These are phyloP conservation scores for Pulveroboletus sp. DNA, from an alignment of 768 basidiomycete species.

Conservation along the genomic window DNA sequence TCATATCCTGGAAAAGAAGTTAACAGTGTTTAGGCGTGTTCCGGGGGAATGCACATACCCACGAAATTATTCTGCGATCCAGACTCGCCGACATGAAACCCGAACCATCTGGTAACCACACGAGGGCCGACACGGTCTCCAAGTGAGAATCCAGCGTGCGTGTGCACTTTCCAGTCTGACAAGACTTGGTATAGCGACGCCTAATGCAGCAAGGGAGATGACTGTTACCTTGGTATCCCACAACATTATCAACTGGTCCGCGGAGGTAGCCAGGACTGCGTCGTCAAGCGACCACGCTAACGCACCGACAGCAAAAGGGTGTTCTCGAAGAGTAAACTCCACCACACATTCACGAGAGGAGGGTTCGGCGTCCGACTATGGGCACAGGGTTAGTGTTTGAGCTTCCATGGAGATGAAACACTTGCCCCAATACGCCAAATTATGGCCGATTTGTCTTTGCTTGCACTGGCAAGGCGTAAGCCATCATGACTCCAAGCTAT, in stretches of 20 bases:
- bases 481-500: conserved; percentile 95
- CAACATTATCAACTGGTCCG: conserved; percentile 78
- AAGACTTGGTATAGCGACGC: conserved; percentile 10
- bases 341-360: conserved; percentile 56
- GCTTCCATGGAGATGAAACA: conserved; percentile 12
- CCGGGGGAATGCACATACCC: conserved; percentile 50
- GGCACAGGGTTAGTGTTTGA: conserved; percentile 4
- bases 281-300: conserved; percentile 95
- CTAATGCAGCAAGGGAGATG: background rate
- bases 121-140: conserved; percentile 81
- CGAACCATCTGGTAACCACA: conserved; percentile 84
- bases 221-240: conserved; percentile 83
- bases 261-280: conserved; percentile 72
- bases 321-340: conserved; percentile 65
- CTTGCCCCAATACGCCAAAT: conserved; percentile 86
- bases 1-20: conserved; percentile 51
- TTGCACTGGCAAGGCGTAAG: conserved; percentile 75
- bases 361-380: conserved; percentile 44
- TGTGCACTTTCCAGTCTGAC: conserved; percentile 70
- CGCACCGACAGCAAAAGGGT: conserved; percentile 72
- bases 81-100: conserved; percentile 89
- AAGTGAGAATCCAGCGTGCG: conserved; percentile 64
- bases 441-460: conserved; percentile 82
- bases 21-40: conserved; percentile 3
- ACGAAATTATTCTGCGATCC: conserved; percentile 78